A percentile compares a stretch with the other conserved stretches of the same genome.
Conservation (phyloP, 2,329 filamentous ascomycete genomes). For the Lizonia empirigonia region DNA sequence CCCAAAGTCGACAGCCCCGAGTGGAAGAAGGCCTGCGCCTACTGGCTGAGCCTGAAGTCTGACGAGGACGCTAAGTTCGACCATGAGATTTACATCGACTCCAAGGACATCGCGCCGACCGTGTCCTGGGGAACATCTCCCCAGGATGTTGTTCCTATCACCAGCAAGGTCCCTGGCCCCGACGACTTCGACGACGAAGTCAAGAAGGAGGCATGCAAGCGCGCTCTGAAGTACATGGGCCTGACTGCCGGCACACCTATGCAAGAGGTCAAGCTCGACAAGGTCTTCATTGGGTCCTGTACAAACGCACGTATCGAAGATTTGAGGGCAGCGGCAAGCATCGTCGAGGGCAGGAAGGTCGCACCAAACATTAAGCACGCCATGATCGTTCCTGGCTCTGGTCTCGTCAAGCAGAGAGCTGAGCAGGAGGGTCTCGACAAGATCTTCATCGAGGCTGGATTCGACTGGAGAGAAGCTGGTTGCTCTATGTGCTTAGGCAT, state of each 20-base stretch:
- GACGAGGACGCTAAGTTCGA: constrained; percentile 92
- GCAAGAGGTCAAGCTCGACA: constrained; percentile 91
- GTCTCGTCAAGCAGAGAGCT: constrained; percentile 89
- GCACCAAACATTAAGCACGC: constrained; percentile 89
- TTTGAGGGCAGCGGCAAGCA: constrained; percentile 80
- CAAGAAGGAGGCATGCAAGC: constrained; percentile 79
- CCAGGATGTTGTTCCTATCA: constrained; percentile 95
- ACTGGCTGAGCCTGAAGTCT: constrained; percentile 86
- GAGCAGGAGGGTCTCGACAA: constrained; percentile 92
- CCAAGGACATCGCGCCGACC: constrained; percentile 90
- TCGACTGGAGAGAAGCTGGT: constrained; percentile 97
- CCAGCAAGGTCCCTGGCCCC: constrained; percentile 84
- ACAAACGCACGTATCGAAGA: constrained; percentile 98
- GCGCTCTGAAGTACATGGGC: constrained; percentile 96
- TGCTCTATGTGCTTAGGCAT: constrained; percentile 99
- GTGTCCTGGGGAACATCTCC: constrained; percentile 97
- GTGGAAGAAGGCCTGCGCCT: constrained; percentile 85
- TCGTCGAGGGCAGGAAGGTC: constrained; percentile 86
- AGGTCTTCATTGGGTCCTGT: constrained; percentile 97
- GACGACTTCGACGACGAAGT: constrained; percentile 80
- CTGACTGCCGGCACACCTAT: constrained; percentile 83
- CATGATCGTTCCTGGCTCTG: constrained; percentile 95
- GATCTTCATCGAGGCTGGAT: constrained; percentile 89
- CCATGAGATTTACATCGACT: constrained; percentile 85
- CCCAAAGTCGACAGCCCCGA: constrained; percentile 82